Conservation (phyloP, 1,284 basidiomycete genomes). For the Coriolopsis trogii region DNA sequence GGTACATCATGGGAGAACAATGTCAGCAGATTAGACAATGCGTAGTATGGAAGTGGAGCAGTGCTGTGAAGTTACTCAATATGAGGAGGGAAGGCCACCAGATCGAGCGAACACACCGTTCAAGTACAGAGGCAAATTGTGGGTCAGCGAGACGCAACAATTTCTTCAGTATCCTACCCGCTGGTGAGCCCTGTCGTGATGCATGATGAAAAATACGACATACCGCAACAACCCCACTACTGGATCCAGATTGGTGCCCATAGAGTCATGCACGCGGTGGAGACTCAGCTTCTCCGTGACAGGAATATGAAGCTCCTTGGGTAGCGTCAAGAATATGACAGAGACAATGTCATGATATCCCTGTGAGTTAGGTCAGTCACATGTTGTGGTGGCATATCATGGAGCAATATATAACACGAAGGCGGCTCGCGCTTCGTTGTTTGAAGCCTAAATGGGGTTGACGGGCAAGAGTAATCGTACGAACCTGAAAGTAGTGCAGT, state of each 20-base stretch:
- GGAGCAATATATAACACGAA: too few relatives aligned
- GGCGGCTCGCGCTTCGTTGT: too few relatives aligned
- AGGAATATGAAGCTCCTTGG: conserved; percentile 55
- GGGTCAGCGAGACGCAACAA: conserved; percentile 74
- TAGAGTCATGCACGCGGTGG: conserved; percentile 85
- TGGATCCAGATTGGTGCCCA: conserved; percentile 85
- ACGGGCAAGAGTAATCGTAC: conserved; percentile 15
- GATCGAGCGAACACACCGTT: conserved; percentile 68
- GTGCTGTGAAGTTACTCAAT: conserved; percentile 42
- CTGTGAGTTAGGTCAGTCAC: conserved; percentile 39
- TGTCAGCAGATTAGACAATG: conserved; percentile 88
- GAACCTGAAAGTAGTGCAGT: conserved; percentile 85
- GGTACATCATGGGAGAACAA: conserved; percentile 92
- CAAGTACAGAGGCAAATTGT: conserved; percentile 67
- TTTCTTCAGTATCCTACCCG: conserved; percentile 66
- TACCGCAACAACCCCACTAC: conserved; percentile 83
- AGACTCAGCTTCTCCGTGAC: conserved; percentile 77
- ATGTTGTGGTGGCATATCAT: too few relatives aligned
- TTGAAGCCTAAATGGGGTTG: neutral
- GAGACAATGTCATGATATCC: conserved; percentile 94
- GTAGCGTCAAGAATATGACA: conserved; percentile 83
- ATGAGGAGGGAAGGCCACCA: too few relatives aligned
- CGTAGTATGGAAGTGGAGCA: conserved; percentile 81
- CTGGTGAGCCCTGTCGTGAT: neutral
- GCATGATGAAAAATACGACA: conserved; percentile 11